Base-by-base conservation (phyloP, 2,329 filamentous ascomycete genomes). In the Achaetomium macrosporum region DNA sequence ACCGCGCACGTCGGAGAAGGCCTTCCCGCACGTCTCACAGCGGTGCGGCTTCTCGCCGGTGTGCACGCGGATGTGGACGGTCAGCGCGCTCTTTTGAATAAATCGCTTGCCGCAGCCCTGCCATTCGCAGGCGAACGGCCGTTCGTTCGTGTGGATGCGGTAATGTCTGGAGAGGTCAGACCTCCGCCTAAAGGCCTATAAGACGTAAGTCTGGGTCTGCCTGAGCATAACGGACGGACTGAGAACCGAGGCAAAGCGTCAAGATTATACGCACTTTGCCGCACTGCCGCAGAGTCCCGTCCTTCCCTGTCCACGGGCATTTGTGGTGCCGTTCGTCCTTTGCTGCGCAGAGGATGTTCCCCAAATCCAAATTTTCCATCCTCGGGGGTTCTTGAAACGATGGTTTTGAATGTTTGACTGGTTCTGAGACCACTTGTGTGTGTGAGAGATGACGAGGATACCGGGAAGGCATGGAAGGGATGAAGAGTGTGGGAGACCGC, bases 1-100 rank as follows among this genome's bases (percentile, higher is more conserved):
- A 39, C 30, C 6, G 74, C 81, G 59, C 69, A 85, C 83, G 69
- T 87, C 84, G 50, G 84, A 86, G 64, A 87, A 87, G 39, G 81
- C 74, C 70, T 87, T 87, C 42, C 79, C 81, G 62, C 84, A 87
- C 17, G 80, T 82, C 25, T 77, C 77, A 63, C 84, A 88, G 61
- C 82, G 77, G 60, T 87, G 83, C 54, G 84, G 84, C 68, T 87
- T 88, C 71, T 87, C 84, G 52, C 83, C 83, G 1, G 83, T 87
- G 58, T 87, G 84, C 12, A 83, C 87, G 58, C 84, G 78, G 52
- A 83, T 84, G 65, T 88, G 84, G 39, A 87, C 84, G 2, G 83
- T 87, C 59, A 87, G 68, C 37, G 84, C 84, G 66, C 83, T 87
- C 56, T 83, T 74, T 63, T 87, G 84, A 58, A 87, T 87, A 66